Conservation (phyloP, 169 alveolate genomes). For the Plasmodium coatneyi region DNA sequence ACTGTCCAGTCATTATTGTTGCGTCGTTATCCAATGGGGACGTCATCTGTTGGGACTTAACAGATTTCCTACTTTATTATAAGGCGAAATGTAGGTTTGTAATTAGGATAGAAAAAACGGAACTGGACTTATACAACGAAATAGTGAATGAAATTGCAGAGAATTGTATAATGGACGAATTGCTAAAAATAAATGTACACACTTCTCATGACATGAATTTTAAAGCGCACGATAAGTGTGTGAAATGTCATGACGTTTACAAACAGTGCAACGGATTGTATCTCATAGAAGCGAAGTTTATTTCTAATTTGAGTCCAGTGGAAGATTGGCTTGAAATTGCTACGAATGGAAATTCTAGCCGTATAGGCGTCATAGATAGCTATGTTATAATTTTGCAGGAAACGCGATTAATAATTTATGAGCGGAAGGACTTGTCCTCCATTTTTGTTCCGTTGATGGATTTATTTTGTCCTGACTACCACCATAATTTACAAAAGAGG, state of each 20-base stretch:
- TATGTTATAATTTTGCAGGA: conserved; percentile 56
- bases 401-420: conserved; percentile 64
- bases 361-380: conserved; percentile 60
- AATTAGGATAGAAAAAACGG: conserved; percentile 70
- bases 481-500: background rate
- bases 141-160: conserved; percentile 56
- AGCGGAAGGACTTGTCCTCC: conserved; percentile 18
- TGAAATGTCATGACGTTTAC: background rate
- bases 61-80: conserved; percentile 44
- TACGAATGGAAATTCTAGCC: conserved; percentile 61
- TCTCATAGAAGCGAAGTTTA: conserved; percentile 5
- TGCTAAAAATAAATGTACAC: conserved; percentile 16
- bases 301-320: conserved; percentile 6
- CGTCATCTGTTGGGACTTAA: conserved; percentile 71
- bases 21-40: conserved; percentile 73
- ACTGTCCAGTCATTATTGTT: conserved; percentile 31
- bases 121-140: conserved; percentile 49
- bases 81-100: conserved; percentile 49
- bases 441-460: conserved; percentile 62
- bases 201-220: conserved; percentile 20
- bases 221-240: background rate
- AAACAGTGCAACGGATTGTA: conserved; percentile 22
- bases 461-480: conserved; percentile 64
- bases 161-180: conserved; percentile 57
- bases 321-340: conserved; percentile 47